These are phyloP conservation scores for Solanum paucissectum DNA, from an alignment of 257 asterid species.

Conservation along the genomic window DNA sequence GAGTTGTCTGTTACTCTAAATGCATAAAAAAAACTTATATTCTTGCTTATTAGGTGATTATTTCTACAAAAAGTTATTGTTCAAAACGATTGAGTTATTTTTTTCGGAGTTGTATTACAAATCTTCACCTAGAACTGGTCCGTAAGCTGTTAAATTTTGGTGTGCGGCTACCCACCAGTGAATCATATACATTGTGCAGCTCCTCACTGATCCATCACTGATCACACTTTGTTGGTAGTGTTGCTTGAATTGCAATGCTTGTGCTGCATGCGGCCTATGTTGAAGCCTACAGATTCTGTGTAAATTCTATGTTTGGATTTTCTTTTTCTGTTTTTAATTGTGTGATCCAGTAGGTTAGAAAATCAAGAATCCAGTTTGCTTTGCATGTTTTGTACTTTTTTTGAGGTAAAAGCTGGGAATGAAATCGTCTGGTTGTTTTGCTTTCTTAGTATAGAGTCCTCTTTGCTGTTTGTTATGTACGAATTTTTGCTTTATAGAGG, in stretches of 20 bases:
- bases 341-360: not conserved
- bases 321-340: not conserved
- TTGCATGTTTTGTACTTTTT: not conserved
- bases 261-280: not conserved
- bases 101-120: not conserved
- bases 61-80: not conserved
- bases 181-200: not conserved
- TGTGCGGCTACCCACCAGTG: not conserved
- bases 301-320: not conserved
- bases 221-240: not conserved
- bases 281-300: not conserved
- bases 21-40: not conserved
- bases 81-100: not conserved
- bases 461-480: not conserved
- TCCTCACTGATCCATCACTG: not conserved
- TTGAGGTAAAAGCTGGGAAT: not conserved
- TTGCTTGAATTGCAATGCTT: not conserved
- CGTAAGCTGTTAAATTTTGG: not conserved
- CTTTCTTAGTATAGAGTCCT: not conserved
- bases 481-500: not conserved
- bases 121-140: not conserved
- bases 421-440: not conserved
- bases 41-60: not conserved
- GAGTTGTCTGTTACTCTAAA: not conserved
- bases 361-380: not conserved